Conservation (phyloP, 2,329 filamentous ascomycete species). For the Phialophora expanda region DNA sequence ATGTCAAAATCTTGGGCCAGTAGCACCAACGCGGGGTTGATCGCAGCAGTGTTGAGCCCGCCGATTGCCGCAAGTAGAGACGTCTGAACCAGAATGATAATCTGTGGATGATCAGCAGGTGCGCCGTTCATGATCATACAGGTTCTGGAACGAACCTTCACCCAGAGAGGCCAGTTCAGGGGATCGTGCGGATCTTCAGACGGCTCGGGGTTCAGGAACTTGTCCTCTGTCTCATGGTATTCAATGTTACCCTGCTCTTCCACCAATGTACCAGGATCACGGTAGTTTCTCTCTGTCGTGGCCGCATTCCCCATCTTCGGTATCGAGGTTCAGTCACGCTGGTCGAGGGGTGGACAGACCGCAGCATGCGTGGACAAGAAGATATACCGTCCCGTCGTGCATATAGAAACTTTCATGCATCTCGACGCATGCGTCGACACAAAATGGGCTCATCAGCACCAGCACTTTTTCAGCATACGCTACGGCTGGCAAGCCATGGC, state of each 20-base stretch:
- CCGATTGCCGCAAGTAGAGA: conserved; percentile 40
- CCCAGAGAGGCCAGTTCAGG: conserved; percentile 39
- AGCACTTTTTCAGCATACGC: not conserved
- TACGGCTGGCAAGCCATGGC: conserved; percentile 13
- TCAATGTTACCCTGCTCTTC: conserved; percentile 12
- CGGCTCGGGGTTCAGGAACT: conserved; percentile 22
- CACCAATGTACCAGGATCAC: conserved; percentile 5
- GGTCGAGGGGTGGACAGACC: not conserved
- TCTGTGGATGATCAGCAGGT: conserved; percentile 30
- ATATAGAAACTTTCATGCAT: not conserved
- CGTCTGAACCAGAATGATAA: conserved; percentile 38
- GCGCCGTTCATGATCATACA: conserved; percentile 38
- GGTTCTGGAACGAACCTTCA: conserved; percentile 37
- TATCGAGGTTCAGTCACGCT: not conserved
- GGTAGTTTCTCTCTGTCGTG: conserved; percentile 1
- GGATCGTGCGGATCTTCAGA: conserved; percentile 39
- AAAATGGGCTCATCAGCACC: conserved; percentile 10
- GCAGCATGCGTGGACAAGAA: not conserved
- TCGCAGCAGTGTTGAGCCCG: conserved; percentile 35
- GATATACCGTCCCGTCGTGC: conserved; percentile 10
- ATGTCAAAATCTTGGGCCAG: conserved; percentile 33
- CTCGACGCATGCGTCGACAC: conserved; percentile 11
- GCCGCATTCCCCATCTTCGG: not conserved
- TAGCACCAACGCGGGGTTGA: conserved; percentile 36
- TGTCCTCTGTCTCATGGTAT: not conserved